A percentile compares a stretch with the other conserved stretches of the same genome.
Conservation (phyloP, 1,139 yeast species). For the Pichia sp. region DNA sequence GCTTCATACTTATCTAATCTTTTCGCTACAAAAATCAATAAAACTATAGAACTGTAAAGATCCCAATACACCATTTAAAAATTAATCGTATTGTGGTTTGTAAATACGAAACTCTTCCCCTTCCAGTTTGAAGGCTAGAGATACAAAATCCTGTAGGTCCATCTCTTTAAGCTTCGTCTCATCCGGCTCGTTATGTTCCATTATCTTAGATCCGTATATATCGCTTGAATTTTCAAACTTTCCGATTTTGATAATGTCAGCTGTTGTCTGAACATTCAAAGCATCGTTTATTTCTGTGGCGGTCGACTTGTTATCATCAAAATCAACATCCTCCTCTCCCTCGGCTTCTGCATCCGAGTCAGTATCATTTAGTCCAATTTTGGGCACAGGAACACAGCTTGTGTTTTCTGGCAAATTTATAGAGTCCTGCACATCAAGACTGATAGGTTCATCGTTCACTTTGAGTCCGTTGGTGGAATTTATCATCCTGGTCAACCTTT, state of each 20-base stretch:
- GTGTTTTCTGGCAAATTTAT: conserved; percentile 8
- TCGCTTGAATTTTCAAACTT: conserved; percentile 6
- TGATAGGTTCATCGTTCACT: conserved; percentile 20
- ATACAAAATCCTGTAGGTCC: conserved; percentile 22
- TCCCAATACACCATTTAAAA: neutral
- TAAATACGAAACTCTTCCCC: conserved; percentile 40
- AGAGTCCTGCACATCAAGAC: conserved; percentile 13
- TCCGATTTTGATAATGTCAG: conserved; percentile 13
- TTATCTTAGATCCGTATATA: conserved; percentile 7
- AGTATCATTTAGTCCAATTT: conserved; percentile 30
- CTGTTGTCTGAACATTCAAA: neutral
- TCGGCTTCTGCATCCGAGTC: conserved; percentile 28
- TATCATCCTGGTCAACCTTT: conserved; percentile 37
- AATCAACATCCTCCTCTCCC: conserved; percentile 17
- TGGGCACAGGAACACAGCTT: conserved; percentile 33
- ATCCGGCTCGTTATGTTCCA: conserved; percentile 12
- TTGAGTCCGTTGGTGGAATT: conserved; percentile 46
- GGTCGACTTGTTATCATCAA: conserved; percentile 14
- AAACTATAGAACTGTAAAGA: neutral
- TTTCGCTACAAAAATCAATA: neutral
- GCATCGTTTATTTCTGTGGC: conserved; percentile 13
- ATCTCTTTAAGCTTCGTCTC: conserved; percentile 17
- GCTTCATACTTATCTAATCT: neutral
- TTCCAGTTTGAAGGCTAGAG: conserved; percentile 38
- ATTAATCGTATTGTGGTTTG: conserved; percentile 34